Evolutionary conservation across 305 asterid species (phyloP).

Genomic region (Lippia alba): DNA sequence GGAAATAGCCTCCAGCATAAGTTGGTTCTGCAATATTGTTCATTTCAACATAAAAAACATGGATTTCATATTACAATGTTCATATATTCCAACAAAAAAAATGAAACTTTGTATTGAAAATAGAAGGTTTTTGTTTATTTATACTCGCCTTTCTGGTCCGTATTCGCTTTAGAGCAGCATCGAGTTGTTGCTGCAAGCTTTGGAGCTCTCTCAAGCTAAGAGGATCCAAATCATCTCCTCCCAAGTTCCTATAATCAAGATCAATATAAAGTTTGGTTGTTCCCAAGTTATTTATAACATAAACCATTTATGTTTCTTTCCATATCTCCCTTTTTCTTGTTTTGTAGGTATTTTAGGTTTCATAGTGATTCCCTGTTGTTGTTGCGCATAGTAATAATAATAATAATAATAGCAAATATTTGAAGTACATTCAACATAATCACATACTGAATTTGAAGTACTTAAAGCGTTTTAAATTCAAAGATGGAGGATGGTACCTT

Average conservation of each 20-base stretch:
- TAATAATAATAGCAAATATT: no score
- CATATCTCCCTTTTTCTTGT: no score
- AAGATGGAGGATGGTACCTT: neutral
- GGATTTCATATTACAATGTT: neutral
- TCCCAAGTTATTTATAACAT: neutral
- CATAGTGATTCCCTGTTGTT: no score
- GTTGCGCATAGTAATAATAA: no score
- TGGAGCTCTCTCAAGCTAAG: conserved; percentile 71
- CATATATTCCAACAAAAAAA: neutral
- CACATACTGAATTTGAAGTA: neutral
- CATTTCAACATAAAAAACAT: neutral
- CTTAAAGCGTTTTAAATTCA: neutral
- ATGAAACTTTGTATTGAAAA: neutral
- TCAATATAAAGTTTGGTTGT: neutral
- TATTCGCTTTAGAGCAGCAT: conserved; percentile 58
- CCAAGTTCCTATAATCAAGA: conserved; percentile 47
- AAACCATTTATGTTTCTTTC: neutral
- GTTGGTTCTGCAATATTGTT: conserved; percentile 55
- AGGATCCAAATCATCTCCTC: conserved; percentile 63
- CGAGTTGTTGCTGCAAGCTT: conserved; percentile 73
- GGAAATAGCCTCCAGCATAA: conserved; percentile 63
- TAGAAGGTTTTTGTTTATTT: neutral
- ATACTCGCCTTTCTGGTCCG: conserved; percentile 54
- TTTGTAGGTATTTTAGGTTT: no score
- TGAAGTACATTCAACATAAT: no score